Percentiles rank a stretch among this genome's conserved stretches.
phyloP scores from a whole-genome alignment of 2,329 filamentous ascomycete genomes.

The Alternaria sp. region DNA sequence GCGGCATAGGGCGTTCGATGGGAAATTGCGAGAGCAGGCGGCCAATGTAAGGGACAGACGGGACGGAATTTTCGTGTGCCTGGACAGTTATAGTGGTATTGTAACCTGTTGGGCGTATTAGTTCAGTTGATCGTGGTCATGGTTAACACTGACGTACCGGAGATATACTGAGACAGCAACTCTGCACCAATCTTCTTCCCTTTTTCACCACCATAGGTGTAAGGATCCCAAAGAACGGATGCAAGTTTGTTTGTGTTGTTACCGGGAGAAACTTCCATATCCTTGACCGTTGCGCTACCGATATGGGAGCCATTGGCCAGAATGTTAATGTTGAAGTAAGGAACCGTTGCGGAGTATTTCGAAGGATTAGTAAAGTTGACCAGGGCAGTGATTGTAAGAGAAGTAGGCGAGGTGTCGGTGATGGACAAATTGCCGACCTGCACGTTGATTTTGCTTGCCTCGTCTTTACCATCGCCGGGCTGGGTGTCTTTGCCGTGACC shows the following conservation, averaged over 20 bases:
- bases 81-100: constrained; percentile 82
- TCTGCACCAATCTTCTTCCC: constrained; percentile 71
- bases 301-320: constrained; percentile 76
- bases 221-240: constrained; percentile 77
- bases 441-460: constrained; percentile 64
- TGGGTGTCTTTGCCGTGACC: constrained; percentile 57
- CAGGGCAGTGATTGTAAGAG: constrained; percentile 73
- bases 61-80: constrained; percentile 76
- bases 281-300: constrained; percentile 74
- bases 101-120: constrained; percentile 59
- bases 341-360: constrained; percentile 81
- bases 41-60: constrained; percentile 75
- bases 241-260: constrained; percentile 75
- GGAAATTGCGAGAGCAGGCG: constrained; percentile 75
- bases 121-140: constrained; percentile 8
- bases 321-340: constrained; percentile 79
- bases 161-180: constrained; percentile 85
- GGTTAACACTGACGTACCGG: constrained; percentile 60
- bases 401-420: constrained; percentile 73
- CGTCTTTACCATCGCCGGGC: constrained; percentile 47
- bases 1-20: constrained; percentile 75
- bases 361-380: constrained; percentile 93
- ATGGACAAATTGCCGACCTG: constrained; percentile 76
- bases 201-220: constrained; percentile 65
- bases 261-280: constrained; percentile 71